phyloP scores from a whole-genome alignment of 768 basidiomycete species.

The Podaxis sp. region DNA sequence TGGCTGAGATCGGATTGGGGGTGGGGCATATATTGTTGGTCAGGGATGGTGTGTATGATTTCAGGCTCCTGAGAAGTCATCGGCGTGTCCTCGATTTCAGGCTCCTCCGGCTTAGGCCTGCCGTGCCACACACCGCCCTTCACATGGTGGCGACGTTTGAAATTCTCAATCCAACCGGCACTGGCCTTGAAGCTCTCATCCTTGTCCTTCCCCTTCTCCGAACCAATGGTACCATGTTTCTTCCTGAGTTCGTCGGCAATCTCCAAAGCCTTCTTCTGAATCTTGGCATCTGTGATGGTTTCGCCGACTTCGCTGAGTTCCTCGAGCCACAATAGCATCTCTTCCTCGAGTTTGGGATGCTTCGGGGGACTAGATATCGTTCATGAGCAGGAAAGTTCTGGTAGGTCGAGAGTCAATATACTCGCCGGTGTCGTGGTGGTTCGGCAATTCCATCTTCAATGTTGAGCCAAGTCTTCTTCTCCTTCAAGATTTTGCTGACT shows the following conservation, averaged over 20 bases:
- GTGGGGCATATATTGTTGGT: conserved; percentile 11
- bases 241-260: conserved; percentile 47
- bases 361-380: conserved; percentile 60
- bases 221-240: conserved; percentile 37
- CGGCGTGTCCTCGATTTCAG: conserved; percentile 4
- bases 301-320: conserved; percentile 44
- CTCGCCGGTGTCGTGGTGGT: conserved; percentile 67
- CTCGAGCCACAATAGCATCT: conserved; percentile 59
- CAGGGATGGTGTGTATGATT: conserved; percentile 5
- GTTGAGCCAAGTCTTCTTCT: conserved; percentile 80
- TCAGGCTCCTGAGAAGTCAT: conserved; percentile 16
- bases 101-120: conserved; percentile 16
- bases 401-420: neutral
- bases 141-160: conserved; percentile 81
- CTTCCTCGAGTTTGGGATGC: conserved; percentile 73
- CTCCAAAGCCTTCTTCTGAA: conserved; percentile 65
- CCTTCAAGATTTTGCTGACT: conserved; percentile 89
- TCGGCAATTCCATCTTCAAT: conserved; percentile 57
- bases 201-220: conserved; percentile 17
- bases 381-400: conserved; percentile 15
- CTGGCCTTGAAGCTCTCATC: conserved; percentile 88
- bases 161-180: conserved; percentile 90
- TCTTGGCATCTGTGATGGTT: conserved; percentile 62
- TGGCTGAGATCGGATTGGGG: conserved; percentile 1
- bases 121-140: conserved; percentile 53